Conservation (phyloP, 106 monocot genomes). For the Platanthera guangdongensis region DNA sequence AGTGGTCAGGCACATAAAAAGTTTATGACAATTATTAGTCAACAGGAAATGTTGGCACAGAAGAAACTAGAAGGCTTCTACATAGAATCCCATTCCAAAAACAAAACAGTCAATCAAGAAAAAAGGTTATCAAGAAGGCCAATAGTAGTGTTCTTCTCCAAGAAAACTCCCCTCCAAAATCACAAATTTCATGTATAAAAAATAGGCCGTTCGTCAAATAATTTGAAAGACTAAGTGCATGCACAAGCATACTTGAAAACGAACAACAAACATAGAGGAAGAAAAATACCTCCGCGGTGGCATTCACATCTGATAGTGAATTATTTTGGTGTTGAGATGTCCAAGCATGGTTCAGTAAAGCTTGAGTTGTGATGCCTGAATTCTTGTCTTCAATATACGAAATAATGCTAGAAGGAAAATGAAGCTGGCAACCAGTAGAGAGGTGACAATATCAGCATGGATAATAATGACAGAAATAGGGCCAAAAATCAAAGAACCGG, state of each 20-base stretch:
- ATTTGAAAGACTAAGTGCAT: not conserved
- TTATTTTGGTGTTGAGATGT: conserved; percentile 23
- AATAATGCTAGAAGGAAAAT: conserved; percentile 62
- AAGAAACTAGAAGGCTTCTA: not conserved
- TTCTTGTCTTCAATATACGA: conserved; percentile 67
- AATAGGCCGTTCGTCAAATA: not conserved
- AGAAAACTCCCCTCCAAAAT: not conserved
- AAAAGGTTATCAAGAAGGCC: not conserved
- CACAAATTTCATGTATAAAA: not conserved
- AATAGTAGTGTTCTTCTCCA: not conserved
- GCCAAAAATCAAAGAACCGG: not conserved
- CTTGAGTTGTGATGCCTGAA: conserved; percentile 50
- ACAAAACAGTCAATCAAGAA: not conserved
- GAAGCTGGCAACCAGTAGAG: conserved; percentile 33
- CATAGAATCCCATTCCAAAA: not conserved
- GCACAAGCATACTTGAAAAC: not conserved
- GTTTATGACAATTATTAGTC: too few species aligned
- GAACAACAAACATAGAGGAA: not conserved
- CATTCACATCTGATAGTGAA: conserved; percentile 12
- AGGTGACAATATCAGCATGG: not conserved
- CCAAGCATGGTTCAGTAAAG: conserved; percentile 60
- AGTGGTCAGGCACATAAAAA: too few species aligned
- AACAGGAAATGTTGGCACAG: not conserved
- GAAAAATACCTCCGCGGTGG: conserved; percentile 25
- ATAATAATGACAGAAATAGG: not conserved